Evolutionary conservation across 345 rosid genomes (phyloP).

Genomic region (Linum usitatissimum): DNA sequence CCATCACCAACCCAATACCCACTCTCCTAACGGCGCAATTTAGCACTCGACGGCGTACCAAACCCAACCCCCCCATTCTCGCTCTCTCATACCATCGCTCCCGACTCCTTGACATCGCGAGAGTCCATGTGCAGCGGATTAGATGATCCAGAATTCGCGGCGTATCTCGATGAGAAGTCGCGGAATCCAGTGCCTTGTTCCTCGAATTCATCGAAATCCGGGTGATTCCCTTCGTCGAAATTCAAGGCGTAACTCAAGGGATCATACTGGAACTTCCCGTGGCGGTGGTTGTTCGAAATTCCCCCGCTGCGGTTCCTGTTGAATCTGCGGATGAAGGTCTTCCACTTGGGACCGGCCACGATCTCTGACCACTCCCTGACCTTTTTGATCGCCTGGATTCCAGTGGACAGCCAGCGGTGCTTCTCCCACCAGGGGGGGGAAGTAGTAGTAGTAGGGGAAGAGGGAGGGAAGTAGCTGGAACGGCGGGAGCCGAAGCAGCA

Average conservation of each 20-base stretch:
- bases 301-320: conserved; percentile 37
- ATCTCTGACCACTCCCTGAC: conserved; percentile 89
- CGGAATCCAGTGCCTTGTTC: conserved; percentile 22
- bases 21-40: not conserved
- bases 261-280: conserved; percentile 69
- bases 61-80: too few species aligned
- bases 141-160: conserved; percentile 25
- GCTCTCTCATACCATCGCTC: not conserved
- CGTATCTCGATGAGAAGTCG: conserved; percentile 62
- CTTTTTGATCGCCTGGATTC: conserved; percentile 35
- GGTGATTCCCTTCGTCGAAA: conserved; percentile 54
- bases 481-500: conserved; percentile 30
- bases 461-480: conserved; percentile 8
- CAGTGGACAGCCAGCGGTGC: conserved; percentile 43
- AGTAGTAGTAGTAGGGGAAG: conserved; percentile 22
- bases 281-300: conserved; percentile 13
- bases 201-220: conserved; percentile 26
- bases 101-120: not conserved
- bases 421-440: conserved; percentile 5
- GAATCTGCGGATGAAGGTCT: conserved; percentile 81
- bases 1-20: not conserved
- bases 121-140: not conserved
- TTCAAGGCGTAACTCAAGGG: conserved; percentile 77
- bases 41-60: not conserved
- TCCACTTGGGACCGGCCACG: conserved; percentile 96